Percentiles rank a stretch among this genome's conserved stretches.
These are phyloP conservation scores for Bipolaris gigantea DNA, from an alignment of 2,329 filamentous ascomycete species.

Conservation along the genomic window DNA sequence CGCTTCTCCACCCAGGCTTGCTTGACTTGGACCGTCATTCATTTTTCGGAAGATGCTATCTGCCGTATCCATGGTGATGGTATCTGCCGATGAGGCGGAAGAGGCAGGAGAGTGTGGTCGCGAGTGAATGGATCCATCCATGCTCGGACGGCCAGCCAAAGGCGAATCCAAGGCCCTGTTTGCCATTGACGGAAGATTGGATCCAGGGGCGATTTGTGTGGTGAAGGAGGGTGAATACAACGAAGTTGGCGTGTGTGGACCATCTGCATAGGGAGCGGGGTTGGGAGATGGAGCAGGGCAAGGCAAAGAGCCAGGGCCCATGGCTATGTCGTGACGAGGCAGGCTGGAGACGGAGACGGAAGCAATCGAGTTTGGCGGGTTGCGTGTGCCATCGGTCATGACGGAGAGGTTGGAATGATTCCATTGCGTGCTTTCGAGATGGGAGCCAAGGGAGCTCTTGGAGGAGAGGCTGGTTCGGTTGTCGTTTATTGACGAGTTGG, in stretches of 20 bases:
- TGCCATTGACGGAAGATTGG: conserved; percentile 7
- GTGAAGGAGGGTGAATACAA: not conserved
- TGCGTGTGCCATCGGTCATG: conserved; percentile 28
- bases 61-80: conserved; percentile 29
- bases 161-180: conserved; percentile 7
- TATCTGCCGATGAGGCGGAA: conserved; percentile 24
- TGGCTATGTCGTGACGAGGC: conserved; percentile 6
- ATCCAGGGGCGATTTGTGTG: conserved; percentile 1
- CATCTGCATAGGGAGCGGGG: conserved; percentile 32
- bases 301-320: conserved; percentile 16
- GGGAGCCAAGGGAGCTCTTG: conserved; percentile 14
- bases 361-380: conserved; percentile 36
- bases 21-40: conserved; percentile 25
- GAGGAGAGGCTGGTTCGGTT: conserved; percentile 24
- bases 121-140: conserved; percentile 10
- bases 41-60: conserved; percentile 33
- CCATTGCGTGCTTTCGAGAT: conserved; percentile 10
- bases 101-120: conserved; percentile 28
- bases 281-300: conserved; percentile 32
- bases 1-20: conserved; percentile 20
- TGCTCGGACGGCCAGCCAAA: conserved; percentile 8
- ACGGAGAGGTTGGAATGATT: conserved; percentile 28
- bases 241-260: conserved; percentile 11
- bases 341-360: conserved; percentile 23
- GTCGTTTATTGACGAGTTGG: conserved; percentile 18